Evolutionary conservation across 2,329 filamentous ascomycete species (phyloP), one percentile per base, ranked within the genome.

Genomic region (Westerdykella sp.): DNA sequence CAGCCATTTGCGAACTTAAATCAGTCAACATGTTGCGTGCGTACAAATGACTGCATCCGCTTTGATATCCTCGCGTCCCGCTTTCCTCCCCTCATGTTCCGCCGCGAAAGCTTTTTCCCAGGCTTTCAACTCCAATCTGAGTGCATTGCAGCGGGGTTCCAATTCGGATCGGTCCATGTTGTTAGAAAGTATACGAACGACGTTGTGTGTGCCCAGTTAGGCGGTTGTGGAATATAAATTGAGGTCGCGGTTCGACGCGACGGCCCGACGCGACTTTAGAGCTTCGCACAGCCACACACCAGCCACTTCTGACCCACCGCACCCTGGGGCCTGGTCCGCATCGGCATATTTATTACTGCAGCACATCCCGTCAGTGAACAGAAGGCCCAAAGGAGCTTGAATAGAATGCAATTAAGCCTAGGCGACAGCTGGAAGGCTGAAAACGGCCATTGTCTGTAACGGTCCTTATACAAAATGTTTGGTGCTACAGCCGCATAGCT

Each of bases 61-160:
- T 68, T 87, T 89, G 71, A 91, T 89, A 57, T 88, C 85, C n/a
- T 81, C 77, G 44, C 84, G 77, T 39, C 75, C 72, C 4, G 86
- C 83, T 69, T 88, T 90, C 50, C 74, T 76, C 40, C 85, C 85
- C 25, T 69, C 71, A 57, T 90, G 76, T 13, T 71, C 63, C 18
- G 70, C 69, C 5, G 78, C 76, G 72, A 86, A 91, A 6, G 77
- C 70, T 50, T 73, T 79, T 62, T 93, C 87, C 81, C 85, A 93
- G 51, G 67, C 65, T 67, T 91, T 91, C 38, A 91, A 69, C 49
- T 86, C 80, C 31, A 72, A 68, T n/a, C 84, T 78, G n/a, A 89
- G 69, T 93, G 72, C 83, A 91, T 76, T 96, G 88, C 69, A 98
- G 93, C 57, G 93, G 81, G 65, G 47, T 38, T 65, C 56, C 12